phyloP scores from a whole-genome alignment of 306 rosid genomes.

The Urtica urens region DNA sequence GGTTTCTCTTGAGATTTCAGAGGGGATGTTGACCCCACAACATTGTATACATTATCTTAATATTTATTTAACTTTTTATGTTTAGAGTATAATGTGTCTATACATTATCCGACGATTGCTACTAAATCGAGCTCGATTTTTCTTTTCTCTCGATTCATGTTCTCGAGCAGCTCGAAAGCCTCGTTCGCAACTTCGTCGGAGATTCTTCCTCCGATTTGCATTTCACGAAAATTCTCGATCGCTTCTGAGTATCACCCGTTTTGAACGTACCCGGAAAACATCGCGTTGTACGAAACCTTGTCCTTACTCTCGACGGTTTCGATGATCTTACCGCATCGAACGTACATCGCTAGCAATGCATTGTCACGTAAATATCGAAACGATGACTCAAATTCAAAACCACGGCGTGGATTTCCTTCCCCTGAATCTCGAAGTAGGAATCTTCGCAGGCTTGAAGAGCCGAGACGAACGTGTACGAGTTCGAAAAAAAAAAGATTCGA shows the following conservation, averaged over 20 bases:
- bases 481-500: slow-evolving; percentile 20
- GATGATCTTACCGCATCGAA: slow-evolving; percentile 38
- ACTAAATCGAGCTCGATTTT: slow-evolving; percentile 44
- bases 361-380: slow-evolving; percentile 41
- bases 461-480: slow-evolving; percentile 51
- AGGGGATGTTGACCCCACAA: no score
- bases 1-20: no score
- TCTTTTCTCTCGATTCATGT: slow-evolving; percentile 30
- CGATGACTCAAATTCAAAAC: slow-evolving; percentile 32
- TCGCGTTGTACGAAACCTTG: slow-evolving; percentile 52
- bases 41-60: no score
- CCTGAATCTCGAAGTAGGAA: slow-evolving; percentile 28
- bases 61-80: no score
- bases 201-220: slow-evolving; percentile 29
- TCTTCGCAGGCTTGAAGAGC: slow-evolving; percentile 63
- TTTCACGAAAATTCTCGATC: slow-evolving; percentile 31
- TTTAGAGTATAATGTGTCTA: no score
- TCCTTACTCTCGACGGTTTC: slow-evolving; percentile 36
- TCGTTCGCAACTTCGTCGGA: slow-evolving; percentile 56
- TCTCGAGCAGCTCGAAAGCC: slow-evolving; percentile 44
- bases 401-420: slow-evolving; percentile 52
- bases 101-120: slow-evolving; percentile 44
- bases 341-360: slow-evolving; percentile 62
- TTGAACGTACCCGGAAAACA: slow-evolving; percentile 61
- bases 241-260: slow-evolving; percentile 40